Evolutionary conservation across 352 stramenopile genomes (phyloP), one percentile per base, ranked within the genome.

Genomic region (Pythium sukuiense): DNA sequence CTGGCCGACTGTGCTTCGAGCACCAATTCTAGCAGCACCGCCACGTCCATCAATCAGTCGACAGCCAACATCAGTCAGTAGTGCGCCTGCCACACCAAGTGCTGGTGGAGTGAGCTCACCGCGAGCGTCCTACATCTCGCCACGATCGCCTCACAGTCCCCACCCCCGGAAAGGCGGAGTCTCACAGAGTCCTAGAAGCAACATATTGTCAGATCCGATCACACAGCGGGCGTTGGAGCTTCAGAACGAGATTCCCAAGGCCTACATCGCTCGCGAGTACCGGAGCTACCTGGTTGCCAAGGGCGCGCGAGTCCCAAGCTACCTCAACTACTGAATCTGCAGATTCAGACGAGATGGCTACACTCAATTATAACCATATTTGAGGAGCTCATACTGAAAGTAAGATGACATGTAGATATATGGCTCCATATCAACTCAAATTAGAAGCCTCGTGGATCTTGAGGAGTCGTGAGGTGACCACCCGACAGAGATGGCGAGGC

Each of bases 191-290:
- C 37, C 43, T 32, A n/a, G 37, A 48, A n/a, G 13, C 46, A 14
- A 18, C 29, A 8, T 27, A 37, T 61, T 45, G n/a, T 46, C 52
- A 0, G 67, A 74, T 26, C 39, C 57, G 14, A 70, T 74, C n/a
- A 48, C 67, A 4, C 50, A 35, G 11, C 67, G 67, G 1, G 62
- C 67, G 18, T 39, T 32, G 5, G 62, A 53, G 67, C 52, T 74
- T n/a, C 61, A 74, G 29, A 20, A 61, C 13, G 67, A 74, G 62
- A 81, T 87, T 60, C 69, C 79, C 20, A 61, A 83, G 39, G 78
- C 76, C 13, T 88, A 84, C 71, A 88, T 88, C 41, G 80, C 74
- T 6, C 71, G 72, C 27, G 80, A 88, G 63, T 88, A 85, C 72
- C 77, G 77, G 13, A 68, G 68, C 29, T 86, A 78, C 56, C 73